Percentiles rank a stretch among this genome's conserved stretches.
These are phyloP conservation scores for Plantago major DNA, from an alignment of 257 asterid species.

Conservation along the genomic window DNA sequence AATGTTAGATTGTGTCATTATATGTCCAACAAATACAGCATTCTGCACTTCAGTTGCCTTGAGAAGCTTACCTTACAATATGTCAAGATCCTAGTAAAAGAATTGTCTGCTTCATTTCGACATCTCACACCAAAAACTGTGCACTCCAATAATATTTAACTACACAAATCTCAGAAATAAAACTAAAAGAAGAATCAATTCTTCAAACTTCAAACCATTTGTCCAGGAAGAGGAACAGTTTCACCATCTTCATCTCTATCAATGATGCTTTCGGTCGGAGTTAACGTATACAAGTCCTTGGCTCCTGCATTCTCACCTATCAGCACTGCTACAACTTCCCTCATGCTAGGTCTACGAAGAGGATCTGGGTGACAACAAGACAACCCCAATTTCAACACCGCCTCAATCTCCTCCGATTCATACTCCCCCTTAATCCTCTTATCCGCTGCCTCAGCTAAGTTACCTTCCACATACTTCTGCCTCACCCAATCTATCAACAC, in stretches of 20 bases:
- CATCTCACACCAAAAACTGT: slow-evolving; percentile 22
- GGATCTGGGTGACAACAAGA: slow-evolving; percentile 85
- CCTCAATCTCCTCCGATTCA: slow-evolving; percentile 63
- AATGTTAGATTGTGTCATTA: too few relatives aligned
- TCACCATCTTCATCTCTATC: slow-evolving; percentile 26
- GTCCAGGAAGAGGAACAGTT: slow-evolving; percentile 16
- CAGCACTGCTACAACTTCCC: slow-evolving; percentile 61
- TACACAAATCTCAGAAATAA: neutral
- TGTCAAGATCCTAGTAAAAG: slow-evolving; percentile 16
- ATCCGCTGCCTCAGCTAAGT: slow-evolving; percentile 51
- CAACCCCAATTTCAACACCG: slow-evolving; percentile 62
- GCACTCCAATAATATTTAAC: slow-evolving; percentile 6
- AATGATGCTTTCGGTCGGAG: slow-evolving; percentile 11
- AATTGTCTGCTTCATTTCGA: slow-evolving; percentile 14
- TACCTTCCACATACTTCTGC: slow-evolving; percentile 53
- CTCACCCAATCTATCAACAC: slow-evolving; percentile 74
- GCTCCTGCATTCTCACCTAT: slow-evolving; percentile 43
- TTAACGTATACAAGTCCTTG: slow-evolving; percentile 41
- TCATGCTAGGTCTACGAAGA: slow-evolving; percentile 64
- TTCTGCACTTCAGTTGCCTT: too few relatives aligned
- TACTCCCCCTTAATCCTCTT: slow-evolving; percentile 58
- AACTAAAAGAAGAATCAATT: neutral
- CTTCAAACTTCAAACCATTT: slow-evolving; percentile 32
- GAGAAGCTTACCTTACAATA: slow-evolving; percentile 17
- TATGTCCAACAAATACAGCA: too few relatives aligned